phyloP scores from a whole-genome alignment of 129 eudicot genomes.

The Heracleum sosnowskyi region DNA sequence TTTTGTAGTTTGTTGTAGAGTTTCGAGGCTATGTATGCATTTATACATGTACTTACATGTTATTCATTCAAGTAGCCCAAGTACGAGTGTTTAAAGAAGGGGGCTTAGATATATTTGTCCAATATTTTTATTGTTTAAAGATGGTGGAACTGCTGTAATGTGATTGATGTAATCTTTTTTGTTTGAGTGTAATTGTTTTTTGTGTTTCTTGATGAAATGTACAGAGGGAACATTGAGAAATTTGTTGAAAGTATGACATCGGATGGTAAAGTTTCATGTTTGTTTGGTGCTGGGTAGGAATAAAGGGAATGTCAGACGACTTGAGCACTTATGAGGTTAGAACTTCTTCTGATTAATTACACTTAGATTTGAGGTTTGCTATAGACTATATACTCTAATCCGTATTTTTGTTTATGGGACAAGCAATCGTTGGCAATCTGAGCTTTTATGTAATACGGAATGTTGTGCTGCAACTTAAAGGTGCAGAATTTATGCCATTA shows the following conservation, averaged over 20 bases:
- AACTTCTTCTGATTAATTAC: neutral
- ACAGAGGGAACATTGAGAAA: constrained; percentile 31
- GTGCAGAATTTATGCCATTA: neutral
- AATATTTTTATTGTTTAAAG: neutral
- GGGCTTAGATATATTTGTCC: neutral
- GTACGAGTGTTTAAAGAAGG: neutral
- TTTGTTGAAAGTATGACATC: constrained; percentile 32
- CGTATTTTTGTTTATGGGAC: constrained; percentile 6
- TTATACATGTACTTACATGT: neutral
- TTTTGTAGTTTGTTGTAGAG: neutral
- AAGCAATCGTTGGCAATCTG: neutral
- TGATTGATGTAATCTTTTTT: neutral
- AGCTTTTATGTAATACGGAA: neutral
- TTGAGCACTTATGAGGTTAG: constrained; percentile 64
- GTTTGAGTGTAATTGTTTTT: constrained; percentile 18
- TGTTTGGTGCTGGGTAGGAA: constrained; percentile 47
- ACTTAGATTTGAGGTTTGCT: neutral
- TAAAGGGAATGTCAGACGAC: constrained; percentile 76
- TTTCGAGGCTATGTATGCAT: neutral
- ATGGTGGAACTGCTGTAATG: neutral
- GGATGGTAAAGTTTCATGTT: constrained; percentile 21
- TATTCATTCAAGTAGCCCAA: neutral
- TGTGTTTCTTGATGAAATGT: constrained; percentile 17
- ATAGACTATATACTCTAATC: neutral
- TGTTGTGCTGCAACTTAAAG: neutral